Base-by-base conservation (phyloP, 1,284 basidiomycete genomes). In the Microbotryum silenes-acaulis region DNA sequence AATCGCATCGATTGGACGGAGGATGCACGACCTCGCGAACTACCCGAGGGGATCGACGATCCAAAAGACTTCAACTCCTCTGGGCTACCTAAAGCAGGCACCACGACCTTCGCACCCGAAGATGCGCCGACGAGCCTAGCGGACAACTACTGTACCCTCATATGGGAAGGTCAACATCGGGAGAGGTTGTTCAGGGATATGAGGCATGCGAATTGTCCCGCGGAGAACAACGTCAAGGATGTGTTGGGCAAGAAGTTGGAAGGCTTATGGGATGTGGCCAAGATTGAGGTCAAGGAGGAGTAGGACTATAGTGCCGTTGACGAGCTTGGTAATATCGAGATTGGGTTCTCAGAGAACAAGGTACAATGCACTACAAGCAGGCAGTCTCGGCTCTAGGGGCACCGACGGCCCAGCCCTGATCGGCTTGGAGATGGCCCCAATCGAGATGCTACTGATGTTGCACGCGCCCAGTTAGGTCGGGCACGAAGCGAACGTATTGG, bases 1-100 rank as follows among this genome's bases (percentile, higher is more conserved):
- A 78, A 85, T 54, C 88, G 96, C 55, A 91, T 98, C 55, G 85
- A 88, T 46, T 99, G 94, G 94, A 96, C 89, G 0, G 91, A 97
- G 74, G 83, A 89, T 47, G 88, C 91, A 0, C 82, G 89, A 27
- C 84, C 89, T 18, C 81, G 88, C 33, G 70, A 64, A 8, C 68
- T 85, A 12, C 64, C 62, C 54, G 57, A 57, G 31, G 37, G 37
- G 59, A 44, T 51, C 55, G 63, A 20, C 63, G 16, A 42, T 42
- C 37, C 37, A 4, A 42, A 18, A 42, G 37, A 42, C 16, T 42
- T 42, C 37, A 42, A 42, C 16, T 42, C 37, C 14, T 16, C 14
- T 4, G 37, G 37, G 1, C 14, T 42, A 5, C 37, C 37, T 6
- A 50, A 4, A 65, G 58, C 23, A 54, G 68, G 29, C 72, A 70